These are phyloP conservation scores for Magnusiomyces starmeri DNA, from an alignment of 1,139 yeast species.

Conservation along the genomic window DNA sequence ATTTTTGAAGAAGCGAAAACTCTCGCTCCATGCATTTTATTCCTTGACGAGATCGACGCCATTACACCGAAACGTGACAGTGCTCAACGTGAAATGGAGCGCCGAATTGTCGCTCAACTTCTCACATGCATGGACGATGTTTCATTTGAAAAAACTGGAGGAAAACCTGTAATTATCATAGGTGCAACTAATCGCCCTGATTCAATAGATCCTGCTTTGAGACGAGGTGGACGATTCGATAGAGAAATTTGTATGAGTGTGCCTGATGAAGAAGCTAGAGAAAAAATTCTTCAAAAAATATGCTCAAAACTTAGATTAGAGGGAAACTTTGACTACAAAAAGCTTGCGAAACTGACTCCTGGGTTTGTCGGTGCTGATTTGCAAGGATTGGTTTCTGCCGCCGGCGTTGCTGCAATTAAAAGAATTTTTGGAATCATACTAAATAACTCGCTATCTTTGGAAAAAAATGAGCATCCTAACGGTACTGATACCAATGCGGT, in stretches of 20 bases:
- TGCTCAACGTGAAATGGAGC: conserved; percentile 97
- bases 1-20: conserved; percentile 87
- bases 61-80: conserved; percentile 98
- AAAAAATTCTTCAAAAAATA: conserved; percentile 69
- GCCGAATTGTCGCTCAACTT: conserved; percentile 91
- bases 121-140: conserved; percentile 91
- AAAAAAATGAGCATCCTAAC: conserved; percentile 22
- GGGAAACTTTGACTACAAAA: conserved; percentile 62
- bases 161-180: conserved; percentile 88
- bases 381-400: conserved; percentile 88
- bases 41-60: conserved; percentile 95
- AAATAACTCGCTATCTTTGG: neutral
- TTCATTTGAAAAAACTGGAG: conserved; percentile 77
- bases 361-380: conserved; percentile 98
- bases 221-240: conserved; percentile 96
- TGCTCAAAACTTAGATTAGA: conserved; percentile 55
- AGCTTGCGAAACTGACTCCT: conserved; percentile 86
- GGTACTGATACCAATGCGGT: conserved; percentile 26
- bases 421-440: conserved; percentile 51
- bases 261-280: conserved; percentile 80
- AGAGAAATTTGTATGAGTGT: conserved; percentile 89
- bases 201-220: conserved; percentile 86
- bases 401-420: conserved; percentile 91
- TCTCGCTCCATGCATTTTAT: conserved; percentile 85
- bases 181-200: conserved; percentile 99